phyloP scores from a whole-genome alignment of 345 rosid genomes.

The Hibiscus tridactylites region DNA sequence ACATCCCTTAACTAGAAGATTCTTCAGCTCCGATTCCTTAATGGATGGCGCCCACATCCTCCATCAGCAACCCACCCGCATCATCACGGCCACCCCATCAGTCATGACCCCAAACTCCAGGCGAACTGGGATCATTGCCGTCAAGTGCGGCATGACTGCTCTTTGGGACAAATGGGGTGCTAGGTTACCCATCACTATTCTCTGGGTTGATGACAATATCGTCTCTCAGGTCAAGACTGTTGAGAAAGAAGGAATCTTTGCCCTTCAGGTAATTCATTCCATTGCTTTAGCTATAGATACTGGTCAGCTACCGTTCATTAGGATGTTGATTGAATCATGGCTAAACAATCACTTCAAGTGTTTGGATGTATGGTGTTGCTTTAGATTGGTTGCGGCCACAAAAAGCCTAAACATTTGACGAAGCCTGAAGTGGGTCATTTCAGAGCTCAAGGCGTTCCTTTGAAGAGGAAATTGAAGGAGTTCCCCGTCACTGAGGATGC shows the following conservation, averaged over 20 bases:
- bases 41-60: slow-evolving; percentile 28
- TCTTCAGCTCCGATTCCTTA: slow-evolving; percentile 33
- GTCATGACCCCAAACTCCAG: slow-evolving; percentile 54
- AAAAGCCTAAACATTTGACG: slow-evolving; percentile 86
- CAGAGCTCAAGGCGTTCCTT: slow-evolving; percentile 87
- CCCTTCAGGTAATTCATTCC: slow-evolving; percentile 50
- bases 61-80: slow-evolving; percentile 20
- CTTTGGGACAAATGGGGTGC: slow-evolving; percentile 97
- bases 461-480: slow-evolving; percentile 88
- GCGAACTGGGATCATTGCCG: slow-evolving; percentile 79
- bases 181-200: slow-evolving; percentile 65
- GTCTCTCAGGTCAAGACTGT: slow-evolving; percentile 91
- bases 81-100: slow-evolving; percentile 51
- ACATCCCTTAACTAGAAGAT: slow-evolving; percentile 25
- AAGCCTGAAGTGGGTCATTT: slow-evolving; percentile 95
- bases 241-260: slow-evolving; percentile 80
- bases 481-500: slow-evolving; percentile 95
- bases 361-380: slow-evolving; percentile 29
- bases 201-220: slow-evolving; percentile 86
- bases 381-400: slow-evolving; percentile 90
- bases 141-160: slow-evolving; percentile 89
- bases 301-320: not conserved
- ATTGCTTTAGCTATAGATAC: not conserved
- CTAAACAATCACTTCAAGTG: not conserved
- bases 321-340: not conserved